A percentile compares a stretch with the other conserved stretches of the same genome.
Evolutionary conservation across 768 basidiomycete genomes (phyloP).

Genomic region (Polyporus arcularius): DNA sequence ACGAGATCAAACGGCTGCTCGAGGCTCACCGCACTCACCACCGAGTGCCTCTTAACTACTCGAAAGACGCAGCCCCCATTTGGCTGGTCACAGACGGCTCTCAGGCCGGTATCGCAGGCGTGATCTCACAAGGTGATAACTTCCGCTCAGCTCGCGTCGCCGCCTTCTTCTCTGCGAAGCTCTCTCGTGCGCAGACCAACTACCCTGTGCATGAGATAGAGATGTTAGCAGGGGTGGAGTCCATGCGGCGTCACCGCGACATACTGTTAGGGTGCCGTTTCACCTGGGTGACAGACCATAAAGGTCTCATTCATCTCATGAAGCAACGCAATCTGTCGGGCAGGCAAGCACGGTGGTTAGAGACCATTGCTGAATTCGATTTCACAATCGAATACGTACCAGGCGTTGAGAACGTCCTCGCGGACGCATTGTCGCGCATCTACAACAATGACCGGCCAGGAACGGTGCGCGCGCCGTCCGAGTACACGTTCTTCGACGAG

Average conservation of each 20-base stretch:
- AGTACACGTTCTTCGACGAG: background rate
- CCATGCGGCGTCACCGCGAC: background rate
- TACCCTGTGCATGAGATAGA: constrained; percentile 30
- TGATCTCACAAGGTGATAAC: constrained; percentile 25
- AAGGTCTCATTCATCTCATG: constrained; percentile 30
- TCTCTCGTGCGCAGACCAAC: constrained; percentile 28
- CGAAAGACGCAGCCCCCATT: constrained; percentile 15
- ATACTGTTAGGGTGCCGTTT: constrained; percentile 17
- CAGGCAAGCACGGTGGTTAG: constrained; percentile 39
- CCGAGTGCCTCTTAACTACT: constrained; percentile 23
- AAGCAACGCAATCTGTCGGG: constrained; percentile 35
- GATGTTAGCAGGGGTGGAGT: constrained; percentile 1
- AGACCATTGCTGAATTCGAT: constrained; percentile 32
- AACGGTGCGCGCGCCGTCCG: background rate
- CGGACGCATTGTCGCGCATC: constrained; percentile 28
- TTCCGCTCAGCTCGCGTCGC: constrained; percentile 13
- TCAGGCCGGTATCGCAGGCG: constrained; percentile 19
- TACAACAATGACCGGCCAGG: constrained; percentile 19
- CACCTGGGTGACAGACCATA: constrained; percentile 15
- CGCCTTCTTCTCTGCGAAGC: constrained; percentile 31
- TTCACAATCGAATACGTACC: constrained; percentile 31
- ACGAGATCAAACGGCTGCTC: constrained; percentile 27
- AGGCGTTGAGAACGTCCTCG: constrained; percentile 33
- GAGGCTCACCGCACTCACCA: constrained; percentile 11
- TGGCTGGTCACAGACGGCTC: constrained; percentile 27